phyloP scores from a whole-genome alignment of 1,139 yeast genomes.

The Hanseniaspora gamundiae region DNA sequence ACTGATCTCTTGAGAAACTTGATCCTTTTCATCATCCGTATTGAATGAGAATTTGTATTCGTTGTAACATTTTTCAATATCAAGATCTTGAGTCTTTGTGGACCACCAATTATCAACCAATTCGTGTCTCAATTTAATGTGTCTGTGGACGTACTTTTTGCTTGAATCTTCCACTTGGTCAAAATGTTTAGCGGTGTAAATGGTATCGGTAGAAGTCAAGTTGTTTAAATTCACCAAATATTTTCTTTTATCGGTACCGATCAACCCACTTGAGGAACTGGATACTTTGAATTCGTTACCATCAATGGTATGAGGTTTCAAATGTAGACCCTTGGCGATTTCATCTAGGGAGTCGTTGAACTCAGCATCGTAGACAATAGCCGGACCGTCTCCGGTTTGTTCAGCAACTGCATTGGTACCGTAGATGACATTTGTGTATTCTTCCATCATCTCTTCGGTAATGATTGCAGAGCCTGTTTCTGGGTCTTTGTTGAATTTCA shows the following conservation, averaged over 20 bases:
- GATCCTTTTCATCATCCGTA: constrained; percentile 72
- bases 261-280: constrained; percentile 71
- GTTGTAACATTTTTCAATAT: constrained; percentile 41
- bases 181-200: constrained; percentile 50
- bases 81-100: constrained; percentile 34
- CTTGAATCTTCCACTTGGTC: constrained; percentile 28
- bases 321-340: constrained; percentile 65
- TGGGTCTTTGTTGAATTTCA: constrained; percentile 22
- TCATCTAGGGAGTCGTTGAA: constrained; percentile 41
- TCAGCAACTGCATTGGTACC: constrained; percentile 59
- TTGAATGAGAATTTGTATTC: constrained; percentile 49
- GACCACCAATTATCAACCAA: constrained; percentile 89
- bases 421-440: constrained; percentile 34
- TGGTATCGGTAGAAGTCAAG: constrained; percentile 73
- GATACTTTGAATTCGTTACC: constrained; percentile 52
- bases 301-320: constrained; percentile 53
- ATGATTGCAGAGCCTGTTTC: constrained; percentile 20
- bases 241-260: constrained; percentile 75
- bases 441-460: constrained; percentile 20
- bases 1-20: constrained; percentile 56
- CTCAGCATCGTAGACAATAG: constrained; percentile 34
- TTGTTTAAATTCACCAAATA: constrained; percentile 79
- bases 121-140: constrained; percentile 71
- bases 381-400: constrained; percentile 11
- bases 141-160: constrained; percentile 69